These are phyloP conservation scores for Cytospora mali DNA, from an alignment of 2,329 filamentous ascomycete species.

Conservation along the genomic window DNA sequence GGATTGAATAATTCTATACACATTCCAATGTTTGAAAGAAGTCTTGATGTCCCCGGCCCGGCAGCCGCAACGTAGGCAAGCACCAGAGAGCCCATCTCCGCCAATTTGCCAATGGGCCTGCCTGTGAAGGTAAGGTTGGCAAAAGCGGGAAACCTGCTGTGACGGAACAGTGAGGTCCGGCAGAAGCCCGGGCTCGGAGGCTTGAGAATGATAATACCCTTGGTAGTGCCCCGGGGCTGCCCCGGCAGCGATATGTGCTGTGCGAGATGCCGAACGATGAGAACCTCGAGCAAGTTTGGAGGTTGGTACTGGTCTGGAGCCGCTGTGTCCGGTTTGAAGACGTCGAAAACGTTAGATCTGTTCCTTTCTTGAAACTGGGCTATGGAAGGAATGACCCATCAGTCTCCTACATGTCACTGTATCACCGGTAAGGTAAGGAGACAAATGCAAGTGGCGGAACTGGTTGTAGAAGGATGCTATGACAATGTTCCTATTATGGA, in stretches of 20 bases:
- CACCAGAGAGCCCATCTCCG: constrained; percentile 45
- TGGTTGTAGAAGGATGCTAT: constrained; percentile 25
- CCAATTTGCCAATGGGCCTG: constrained; percentile 38
- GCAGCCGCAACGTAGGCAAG: constrained; percentile 43
- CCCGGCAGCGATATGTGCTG: constrained; percentile 30
- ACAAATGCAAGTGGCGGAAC: constrained; percentile 13
- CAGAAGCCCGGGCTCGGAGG: constrained; percentile 46
- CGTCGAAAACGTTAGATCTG: constrained; percentile 38
- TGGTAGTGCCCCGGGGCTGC: constrained; percentile 33
- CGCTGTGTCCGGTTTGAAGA: constrained; percentile 36
- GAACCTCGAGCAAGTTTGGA: constrained; percentile 40
- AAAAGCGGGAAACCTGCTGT: constrained; percentile 22
- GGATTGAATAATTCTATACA: too few species aligned
- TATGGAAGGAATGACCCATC: constrained; percentile 19
- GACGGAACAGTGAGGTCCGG: constrained; percentile 43
- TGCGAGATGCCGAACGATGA: constrained; percentile 41
- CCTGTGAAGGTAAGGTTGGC: background rate
- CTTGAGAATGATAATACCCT: constrained; percentile 43
- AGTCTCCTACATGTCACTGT: background rate
- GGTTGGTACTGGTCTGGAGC: constrained; percentile 40
- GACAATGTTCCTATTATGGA: constrained; percentile 6
- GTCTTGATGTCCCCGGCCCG: too few species aligned
- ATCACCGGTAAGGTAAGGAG: background rate
- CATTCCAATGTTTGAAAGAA: too few species aligned
- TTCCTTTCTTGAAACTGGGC: constrained; percentile 41